phyloP scores from a whole-genome alignment of 2,329 filamentous ascomycete species.

The Neofusicoccum cordaticola region DNA sequence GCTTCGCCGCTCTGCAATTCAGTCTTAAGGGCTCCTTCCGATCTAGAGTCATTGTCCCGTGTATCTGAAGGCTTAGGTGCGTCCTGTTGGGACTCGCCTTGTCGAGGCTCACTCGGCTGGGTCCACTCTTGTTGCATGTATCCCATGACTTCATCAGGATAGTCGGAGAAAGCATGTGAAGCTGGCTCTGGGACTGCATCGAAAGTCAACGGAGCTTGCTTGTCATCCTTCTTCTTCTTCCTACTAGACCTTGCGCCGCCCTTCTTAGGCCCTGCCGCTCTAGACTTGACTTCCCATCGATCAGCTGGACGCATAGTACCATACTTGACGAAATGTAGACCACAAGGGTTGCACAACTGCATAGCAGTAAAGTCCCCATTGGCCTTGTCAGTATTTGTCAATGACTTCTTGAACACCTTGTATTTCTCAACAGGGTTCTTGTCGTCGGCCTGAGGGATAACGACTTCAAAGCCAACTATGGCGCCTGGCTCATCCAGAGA shows the following conservation, averaged over 20 bases:
- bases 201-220: neutral
- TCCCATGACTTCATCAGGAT: conserved; percentile 10
- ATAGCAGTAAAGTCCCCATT: conserved; percentile 62
- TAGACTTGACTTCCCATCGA: conserved; percentile 63
- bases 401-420: conserved; percentile 73
- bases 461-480: conserved; percentile 47
- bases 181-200: conserved; percentile 4
- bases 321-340: conserved; percentile 90
- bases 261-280: conserved; percentile 47
- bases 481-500: conserved; percentile 68
- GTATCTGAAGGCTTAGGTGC: neutral
- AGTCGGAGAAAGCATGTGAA: conserved; percentile 3
- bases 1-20: conserved; percentile 25
- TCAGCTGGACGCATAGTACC: conserved; percentile 78
- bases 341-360: conserved; percentile 90
- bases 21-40: too few species aligned
- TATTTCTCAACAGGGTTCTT: conserved; percentile 64
- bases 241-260: conserved; percentile 33
- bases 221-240: conserved; percentile 23
- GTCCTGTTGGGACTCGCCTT: neutral
- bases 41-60: too few species aligned
- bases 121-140: neutral
- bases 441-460: conserved; percentile 41
- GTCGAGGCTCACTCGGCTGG: neutral
- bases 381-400: conserved; percentile 64